phyloP scores from a whole-genome alignment of 2,329 filamentous ascomycete genomes.

The Penicillium sp. region DNA sequence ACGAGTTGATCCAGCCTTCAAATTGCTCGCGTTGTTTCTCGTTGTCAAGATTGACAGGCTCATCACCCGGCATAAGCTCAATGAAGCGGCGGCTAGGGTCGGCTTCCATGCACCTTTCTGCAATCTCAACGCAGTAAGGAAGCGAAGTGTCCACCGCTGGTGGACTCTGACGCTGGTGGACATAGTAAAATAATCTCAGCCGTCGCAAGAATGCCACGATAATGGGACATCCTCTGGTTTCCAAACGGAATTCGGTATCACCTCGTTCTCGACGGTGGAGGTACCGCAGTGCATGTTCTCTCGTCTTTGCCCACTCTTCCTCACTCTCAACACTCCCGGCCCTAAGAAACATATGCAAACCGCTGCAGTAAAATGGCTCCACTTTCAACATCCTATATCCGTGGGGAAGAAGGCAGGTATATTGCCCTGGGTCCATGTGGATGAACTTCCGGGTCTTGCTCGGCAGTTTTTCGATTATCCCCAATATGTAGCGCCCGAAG shows the following conservation, averaged over 20 bases:
- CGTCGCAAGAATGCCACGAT: slow-evolving; percentile 23
- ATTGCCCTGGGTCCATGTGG: slow-evolving; percentile 7
- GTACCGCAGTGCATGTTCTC: slow-evolving; percentile 11
- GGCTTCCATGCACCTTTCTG: slow-evolving; percentile 15
- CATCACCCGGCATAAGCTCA: slow-evolving; percentile 18
- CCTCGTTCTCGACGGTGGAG: slow-evolving; percentile 9
- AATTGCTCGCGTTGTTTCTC: slow-evolving; percentile 13
- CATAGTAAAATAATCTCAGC: slow-evolving; percentile 25
- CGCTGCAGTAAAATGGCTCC: slow-evolving; percentile 12
- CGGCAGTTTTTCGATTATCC: not conserved
- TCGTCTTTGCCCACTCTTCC: slow-evolving; percentile 21
- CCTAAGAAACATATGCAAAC: slow-evolving; percentile 19
- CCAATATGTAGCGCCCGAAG: slow-evolving; percentile 20
- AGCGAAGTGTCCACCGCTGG: not conserved
- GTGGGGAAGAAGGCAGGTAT: slow-evolving; percentile 20
- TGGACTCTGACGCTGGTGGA: slow-evolving; percentile 8
- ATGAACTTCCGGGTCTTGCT: not conserved
- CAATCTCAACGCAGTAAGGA: slow-evolving; percentile 11
- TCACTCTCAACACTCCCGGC: slow-evolving; percentile 15
- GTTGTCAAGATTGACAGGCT: slow-evolving; percentile 18
- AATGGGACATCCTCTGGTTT: slow-evolving; percentile 12
- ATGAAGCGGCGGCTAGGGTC: slow-evolving; percentile 21
- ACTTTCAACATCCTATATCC: slow-evolving; percentile 19
- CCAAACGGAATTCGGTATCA: not conserved
- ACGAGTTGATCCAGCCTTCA: slow-evolving; percentile 17